These are phyloP conservation scores for Schizopora paradoxa DNA, from an alignment of 1,284 basidiomycete species.

Conservation along the genomic window DNA sequence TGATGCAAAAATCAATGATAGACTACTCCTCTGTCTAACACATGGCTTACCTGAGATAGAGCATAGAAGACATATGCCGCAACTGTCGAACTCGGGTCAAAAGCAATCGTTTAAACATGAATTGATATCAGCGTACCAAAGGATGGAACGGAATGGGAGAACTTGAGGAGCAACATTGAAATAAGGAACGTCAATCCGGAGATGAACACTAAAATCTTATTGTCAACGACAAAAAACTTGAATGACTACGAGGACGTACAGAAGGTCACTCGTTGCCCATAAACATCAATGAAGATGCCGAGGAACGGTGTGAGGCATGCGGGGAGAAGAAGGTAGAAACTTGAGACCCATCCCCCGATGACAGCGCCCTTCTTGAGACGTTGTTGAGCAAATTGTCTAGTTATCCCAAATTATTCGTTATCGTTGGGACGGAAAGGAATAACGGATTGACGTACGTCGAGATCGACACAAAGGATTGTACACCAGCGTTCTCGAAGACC, in stretches of 20 bases:
- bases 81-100: slow-evolving; percentile 23
- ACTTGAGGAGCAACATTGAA: slow-evolving; percentile 39
- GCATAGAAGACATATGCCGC: slow-evolving; percentile 43
- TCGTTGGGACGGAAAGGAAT: background rate
- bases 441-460: slow-evolving; percentile 34
- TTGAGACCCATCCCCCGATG: slow-evolving; percentile 44
- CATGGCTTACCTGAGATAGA: slow-evolving; percentile 32
- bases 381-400: slow-evolving; percentile 39
- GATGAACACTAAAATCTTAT: slow-evolving; percentile 31
- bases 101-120: background rate
- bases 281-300: slow-evolving; percentile 39
- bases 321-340: slow-evolving; percentile 40
- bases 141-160: slow-evolving; percentile 35
- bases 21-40: too few relatives aligned
- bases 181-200: slow-evolving; percentile 38
- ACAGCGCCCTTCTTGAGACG: slow-evolving; percentile 41
- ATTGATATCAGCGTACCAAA: slow-evolving; percentile 29
- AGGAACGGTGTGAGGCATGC: slow-evolving; percentile 39
- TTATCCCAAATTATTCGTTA: background rate
- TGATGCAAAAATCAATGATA: slow-evolving; percentile 17
- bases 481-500: slow-evolving; percentile 41
- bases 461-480: slow-evolving; percentile 42
- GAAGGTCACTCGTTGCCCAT: slow-evolving; percentile 38
- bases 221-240: background rate
- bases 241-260: slow-evolving; percentile 25